A percentile compares a stretch with the other conserved stretches of the same genome.
phyloP scores from a whole-genome alignment of 2,329 filamentous ascomycete genomes.

The Cyphellophora europaea region DNA sequence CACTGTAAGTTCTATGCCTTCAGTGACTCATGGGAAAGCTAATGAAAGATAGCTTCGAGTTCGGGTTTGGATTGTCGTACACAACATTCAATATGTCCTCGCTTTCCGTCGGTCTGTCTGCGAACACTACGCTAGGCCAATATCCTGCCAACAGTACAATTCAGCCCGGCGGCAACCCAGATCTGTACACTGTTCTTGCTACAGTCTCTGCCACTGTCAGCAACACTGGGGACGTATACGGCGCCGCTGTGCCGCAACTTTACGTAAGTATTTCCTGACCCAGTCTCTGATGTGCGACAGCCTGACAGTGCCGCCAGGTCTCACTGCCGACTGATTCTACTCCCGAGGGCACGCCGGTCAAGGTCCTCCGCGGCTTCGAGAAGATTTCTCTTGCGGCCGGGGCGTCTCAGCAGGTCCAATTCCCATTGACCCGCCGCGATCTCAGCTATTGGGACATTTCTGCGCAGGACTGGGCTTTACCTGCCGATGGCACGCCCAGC shows the following conservation, averaged over 20 bases:
- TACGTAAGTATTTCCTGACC: conserved; percentile 19
- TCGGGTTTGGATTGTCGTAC: conserved; percentile 73
- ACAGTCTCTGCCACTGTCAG: conserved; percentile 4
- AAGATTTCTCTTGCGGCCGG: conserved; percentile 46
- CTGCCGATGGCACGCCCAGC: conserved; percentile 4
- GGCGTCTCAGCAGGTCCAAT: conserved; percentile 37
- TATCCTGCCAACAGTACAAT: conserved; percentile 40
- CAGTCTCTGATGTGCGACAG: no score
- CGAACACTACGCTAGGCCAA: conserved; percentile 43
- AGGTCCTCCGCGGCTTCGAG: conserved; percentile 53
- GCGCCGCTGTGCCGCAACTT: conserved; percentile 66
- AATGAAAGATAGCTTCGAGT: conserved; percentile 44
- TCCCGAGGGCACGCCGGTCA: conserved; percentile 42
- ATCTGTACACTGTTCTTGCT: conserved; percentile 49
- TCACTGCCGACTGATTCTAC: conserved; percentile 26
- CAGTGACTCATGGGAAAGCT: not conserved
- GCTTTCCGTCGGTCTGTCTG: conserved; percentile 49
- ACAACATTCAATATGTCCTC: conserved; percentile 69
- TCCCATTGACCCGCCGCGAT: conserved; percentile 50
- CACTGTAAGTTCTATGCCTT: conserved; percentile 23
- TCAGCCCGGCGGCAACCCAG: conserved; percentile 54
- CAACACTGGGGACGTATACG: conserved; percentile 42
- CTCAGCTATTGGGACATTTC: conserved; percentile 55
- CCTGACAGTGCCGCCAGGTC: conserved; percentile 7
- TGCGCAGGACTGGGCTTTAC: conserved; percentile 47